phyloP scores from a whole-genome alignment of 805 yeast genomes.

The Pichia kluyveri region DNA sequence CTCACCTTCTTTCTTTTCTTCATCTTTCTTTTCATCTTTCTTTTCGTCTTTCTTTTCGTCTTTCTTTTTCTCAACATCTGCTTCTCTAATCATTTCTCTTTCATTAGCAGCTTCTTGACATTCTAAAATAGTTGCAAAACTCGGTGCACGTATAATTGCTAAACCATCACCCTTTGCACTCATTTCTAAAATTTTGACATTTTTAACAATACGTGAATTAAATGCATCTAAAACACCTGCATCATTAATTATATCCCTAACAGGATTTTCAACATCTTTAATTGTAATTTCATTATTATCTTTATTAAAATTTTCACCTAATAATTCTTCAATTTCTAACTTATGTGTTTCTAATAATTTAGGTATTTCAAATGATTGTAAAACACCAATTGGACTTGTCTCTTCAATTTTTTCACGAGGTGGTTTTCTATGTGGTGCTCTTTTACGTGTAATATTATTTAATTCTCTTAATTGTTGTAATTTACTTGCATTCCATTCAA shows the following conservation, averaged over 20 bases:
- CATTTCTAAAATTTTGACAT: conserved; percentile 49
- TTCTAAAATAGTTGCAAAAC: conserved; percentile 18
- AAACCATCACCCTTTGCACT: conserved; percentile 86
- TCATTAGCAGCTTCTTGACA: conserved; percentile 8
- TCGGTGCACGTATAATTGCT: conserved; percentile 59
- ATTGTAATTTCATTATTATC: conserved; percentile 20
- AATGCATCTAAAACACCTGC: conserved; percentile 35
- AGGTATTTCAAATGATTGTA: conserved; percentile 58
- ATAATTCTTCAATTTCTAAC: neutral
- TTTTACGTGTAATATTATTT: conserved; percentile 12
- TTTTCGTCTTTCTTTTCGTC: neutral
- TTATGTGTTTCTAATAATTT: conserved; percentile 33
- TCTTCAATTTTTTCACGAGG: conserved; percentile 35
- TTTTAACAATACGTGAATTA: conserved; percentile 45
- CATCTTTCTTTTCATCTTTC: too few relatives aligned
- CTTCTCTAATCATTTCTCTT: conserved; percentile 1
- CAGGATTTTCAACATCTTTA: conserved; percentile 53
- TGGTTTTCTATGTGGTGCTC: conserved; percentile 52
- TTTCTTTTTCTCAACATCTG: neutral
- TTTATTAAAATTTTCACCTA: neutral
- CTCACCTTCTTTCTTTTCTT: too few relatives aligned
- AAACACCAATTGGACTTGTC: conserved; percentile 74
- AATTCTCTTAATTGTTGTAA: neutral
- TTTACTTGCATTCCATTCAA: neutral
- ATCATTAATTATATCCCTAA: conserved; percentile 56